Evolutionary conservation across 176 grass and related monocot species (phyloP).

Genomic region (Zoysia pacifica): DNA sequence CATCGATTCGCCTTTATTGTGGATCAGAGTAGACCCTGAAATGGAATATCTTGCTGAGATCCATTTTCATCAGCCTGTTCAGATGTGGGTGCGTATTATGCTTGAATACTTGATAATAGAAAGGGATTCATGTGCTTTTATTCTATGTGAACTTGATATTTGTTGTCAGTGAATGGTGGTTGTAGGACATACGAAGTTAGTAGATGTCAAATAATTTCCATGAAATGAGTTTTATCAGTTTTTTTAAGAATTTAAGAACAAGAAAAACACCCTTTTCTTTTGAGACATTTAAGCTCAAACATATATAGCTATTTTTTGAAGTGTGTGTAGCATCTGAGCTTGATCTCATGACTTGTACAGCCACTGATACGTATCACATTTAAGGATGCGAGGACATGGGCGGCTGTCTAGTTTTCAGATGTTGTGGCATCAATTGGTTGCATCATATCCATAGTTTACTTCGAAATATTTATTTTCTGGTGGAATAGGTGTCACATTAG

Average conservation of each 20-base stretch:
- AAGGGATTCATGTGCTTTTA: not conserved
- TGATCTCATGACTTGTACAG: not conserved
- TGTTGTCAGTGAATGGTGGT: not conserved
- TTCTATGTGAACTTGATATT: not conserved
- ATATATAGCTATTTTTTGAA: conserved; percentile 8
- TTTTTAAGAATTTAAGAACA: no score
- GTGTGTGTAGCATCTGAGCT: not conserved
- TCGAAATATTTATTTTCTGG: not conserved
- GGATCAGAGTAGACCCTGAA: conserved; percentile 93
- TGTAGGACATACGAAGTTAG: not conserved
- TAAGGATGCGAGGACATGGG: not conserved
- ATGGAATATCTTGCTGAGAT: conserved; percentile 99
- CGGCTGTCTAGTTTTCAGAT: not conserved
- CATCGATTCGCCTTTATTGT: conserved; percentile 86
- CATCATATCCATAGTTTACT: conserved; percentile 11
- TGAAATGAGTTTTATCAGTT: not conserved
- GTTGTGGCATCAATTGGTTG: conserved; percentile 7
- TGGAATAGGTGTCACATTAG: not conserved
- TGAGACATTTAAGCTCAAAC: not conserved
- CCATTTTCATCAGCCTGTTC: conserved; percentile 94
- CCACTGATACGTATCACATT: conserved; percentile 2
- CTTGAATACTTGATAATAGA: conserved; percentile 1
- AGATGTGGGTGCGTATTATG: conserved; percentile 87
- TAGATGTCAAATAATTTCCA: conserved; percentile 24
- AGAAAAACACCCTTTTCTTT: not conserved